Percentiles rank a stretch among this genome's conserved stretches.
These are phyloP conservation scores for Heimioporus punctisporus DNA, from an alignment of 1,284 basidiomycete genomes.

Conservation along the genomic window DNA sequence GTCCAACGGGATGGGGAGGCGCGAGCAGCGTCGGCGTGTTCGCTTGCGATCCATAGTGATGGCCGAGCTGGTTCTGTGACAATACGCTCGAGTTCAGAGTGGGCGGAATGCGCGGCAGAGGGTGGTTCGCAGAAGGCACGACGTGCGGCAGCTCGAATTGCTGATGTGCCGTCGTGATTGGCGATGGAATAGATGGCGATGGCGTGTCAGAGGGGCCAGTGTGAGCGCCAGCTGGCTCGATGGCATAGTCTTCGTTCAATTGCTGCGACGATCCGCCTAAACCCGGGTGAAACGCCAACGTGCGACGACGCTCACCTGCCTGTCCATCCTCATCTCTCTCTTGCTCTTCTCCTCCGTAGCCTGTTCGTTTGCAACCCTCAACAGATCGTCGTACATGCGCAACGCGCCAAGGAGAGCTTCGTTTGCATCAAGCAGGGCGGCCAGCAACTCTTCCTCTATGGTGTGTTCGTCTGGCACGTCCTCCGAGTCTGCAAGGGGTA, in stretches of 20 bases:
- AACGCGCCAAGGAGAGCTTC: slow-evolving; percentile 52
- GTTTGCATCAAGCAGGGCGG: slow-evolving; percentile 66
- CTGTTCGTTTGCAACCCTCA: slow-evolving; percentile 64
- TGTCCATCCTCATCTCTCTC: slow-evolving; percentile 57
- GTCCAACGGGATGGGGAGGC: slow-evolving; percentile 70
- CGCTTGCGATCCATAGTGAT: slow-evolving; percentile 25
- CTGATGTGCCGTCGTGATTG: slow-evolving; percentile 35
- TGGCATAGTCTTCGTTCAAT: slow-evolving; percentile 26
- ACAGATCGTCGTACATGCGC: slow-evolving; percentile 63
- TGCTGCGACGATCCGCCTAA: slow-evolving; percentile 16
- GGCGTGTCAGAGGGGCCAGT: slow-evolving; percentile 35
- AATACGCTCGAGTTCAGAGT: slow-evolving; percentile 20
- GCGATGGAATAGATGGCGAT: slow-evolving; percentile 40
- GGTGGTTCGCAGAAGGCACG: slow-evolving; percentile 36
- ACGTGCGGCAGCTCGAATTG: slow-evolving; percentile 36
- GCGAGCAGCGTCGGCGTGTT: slow-evolving; percentile 44
- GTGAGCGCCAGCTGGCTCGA: slow-evolving; percentile 18
- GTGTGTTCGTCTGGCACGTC: slow-evolving; percentile 48
- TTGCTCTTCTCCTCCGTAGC: slow-evolving; percentile 62
- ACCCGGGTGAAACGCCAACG: not conserved
- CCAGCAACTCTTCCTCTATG: slow-evolving; percentile 63
- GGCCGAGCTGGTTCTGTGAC: slow-evolving; percentile 15
- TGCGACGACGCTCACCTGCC: slow-evolving; percentile 45
- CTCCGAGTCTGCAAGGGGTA: slow-evolving; percentile 23
- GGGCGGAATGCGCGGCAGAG: slow-evolving; percentile 40